Conservation (phyloP, 345 rosid species). For the Odontarrhena argentea region DNA sequence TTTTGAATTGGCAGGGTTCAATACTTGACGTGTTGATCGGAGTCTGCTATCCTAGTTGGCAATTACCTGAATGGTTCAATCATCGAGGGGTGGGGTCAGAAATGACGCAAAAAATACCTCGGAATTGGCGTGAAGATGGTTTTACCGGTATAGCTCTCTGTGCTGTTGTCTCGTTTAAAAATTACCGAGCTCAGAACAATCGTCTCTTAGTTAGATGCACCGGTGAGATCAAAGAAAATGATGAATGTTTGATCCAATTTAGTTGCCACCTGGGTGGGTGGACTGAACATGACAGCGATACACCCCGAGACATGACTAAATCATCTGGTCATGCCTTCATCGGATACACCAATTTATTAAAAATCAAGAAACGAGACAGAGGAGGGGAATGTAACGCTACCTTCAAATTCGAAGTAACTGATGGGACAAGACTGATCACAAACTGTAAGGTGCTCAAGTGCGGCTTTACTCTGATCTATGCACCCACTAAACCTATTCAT, state of each 20-base stretch:
- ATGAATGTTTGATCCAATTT: constrained; percentile 1
- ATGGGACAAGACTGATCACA: not conserved
- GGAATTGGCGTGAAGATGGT: constrained; percentile 22
- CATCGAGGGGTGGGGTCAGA: constrained; percentile 8
- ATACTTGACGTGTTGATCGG: constrained; percentile 10
- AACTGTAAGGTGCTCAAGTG: constrained; percentile 23
- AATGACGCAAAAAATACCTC: constrained; percentile 1
- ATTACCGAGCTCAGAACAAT: not conserved
- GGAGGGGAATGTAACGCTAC: constrained; percentile 18
- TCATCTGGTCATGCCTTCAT: constrained; percentile 25
- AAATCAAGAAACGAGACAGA: not conserved
- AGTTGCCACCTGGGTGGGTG: constrained; percentile 30
- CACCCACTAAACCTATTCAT: constrained; percentile 24
- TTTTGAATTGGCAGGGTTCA: constrained; percentile 14
- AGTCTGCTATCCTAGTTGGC: constrained; percentile 33
- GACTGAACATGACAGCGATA: constrained; percentile 4
- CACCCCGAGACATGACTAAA: not conserved
- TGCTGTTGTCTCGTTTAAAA: constrained; percentile 19
- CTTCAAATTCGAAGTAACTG: constrained; percentile 8
- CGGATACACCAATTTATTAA: constrained; percentile 23
- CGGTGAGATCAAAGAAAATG: not conserved
- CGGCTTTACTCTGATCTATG: constrained; percentile 32
- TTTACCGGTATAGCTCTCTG: constrained; percentile 32
- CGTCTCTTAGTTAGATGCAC: constrained; percentile 10
- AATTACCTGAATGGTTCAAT: constrained; percentile 30